Evolutionary conservation across 495 filamentous ascomycete genomes (phyloP).

Genomic region (Aspergillus bertholletiae): DNA sequence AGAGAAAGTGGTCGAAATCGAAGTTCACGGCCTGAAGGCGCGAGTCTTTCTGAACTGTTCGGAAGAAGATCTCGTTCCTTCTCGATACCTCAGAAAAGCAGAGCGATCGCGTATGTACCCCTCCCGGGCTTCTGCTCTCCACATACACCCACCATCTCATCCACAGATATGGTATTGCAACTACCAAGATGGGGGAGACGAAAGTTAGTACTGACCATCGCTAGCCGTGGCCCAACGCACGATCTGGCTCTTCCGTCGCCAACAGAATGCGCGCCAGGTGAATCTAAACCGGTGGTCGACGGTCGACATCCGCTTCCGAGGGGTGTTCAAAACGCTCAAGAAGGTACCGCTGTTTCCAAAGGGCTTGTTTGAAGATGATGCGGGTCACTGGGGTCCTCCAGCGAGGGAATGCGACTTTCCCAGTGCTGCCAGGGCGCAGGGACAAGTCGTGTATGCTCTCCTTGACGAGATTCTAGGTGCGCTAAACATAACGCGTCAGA

Average conservation of each 20-base stretch:
- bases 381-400: not conserved
- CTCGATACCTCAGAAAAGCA: conserved; percentile 18
- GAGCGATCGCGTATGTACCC: conserved; percentile 15
- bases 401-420: conserved; percentile 2
- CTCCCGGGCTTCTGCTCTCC: no score
- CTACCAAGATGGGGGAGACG: not conserved
- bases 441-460: conserved; percentile 26
- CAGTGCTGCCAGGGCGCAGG: conserved; percentile 14
- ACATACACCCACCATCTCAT: no score
- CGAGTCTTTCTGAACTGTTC: conserved; percentile 21
- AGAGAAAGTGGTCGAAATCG: conserved; percentile 4
- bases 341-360: conserved; percentile 22
- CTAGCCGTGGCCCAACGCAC: conserved; percentile 18
- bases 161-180: not conserved
- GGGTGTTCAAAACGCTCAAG: conserved; percentile 25
- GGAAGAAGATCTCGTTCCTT: conserved; percentile 22
- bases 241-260: conserved; percentile 26
- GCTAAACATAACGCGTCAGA: conserved; percentile 16
- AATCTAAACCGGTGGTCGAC: conserved; percentile 23
- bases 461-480: conserved; percentile 23
- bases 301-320: conserved; percentile 27
- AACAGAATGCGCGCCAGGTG: conserved; percentile 16
- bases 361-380: conserved; percentile 20
- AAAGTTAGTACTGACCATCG: not conserved
- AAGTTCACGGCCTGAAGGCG: conserved; percentile 22